Conservation (phyloP, 257 asterid genomes). For the Scutellaria minor region DNA sequence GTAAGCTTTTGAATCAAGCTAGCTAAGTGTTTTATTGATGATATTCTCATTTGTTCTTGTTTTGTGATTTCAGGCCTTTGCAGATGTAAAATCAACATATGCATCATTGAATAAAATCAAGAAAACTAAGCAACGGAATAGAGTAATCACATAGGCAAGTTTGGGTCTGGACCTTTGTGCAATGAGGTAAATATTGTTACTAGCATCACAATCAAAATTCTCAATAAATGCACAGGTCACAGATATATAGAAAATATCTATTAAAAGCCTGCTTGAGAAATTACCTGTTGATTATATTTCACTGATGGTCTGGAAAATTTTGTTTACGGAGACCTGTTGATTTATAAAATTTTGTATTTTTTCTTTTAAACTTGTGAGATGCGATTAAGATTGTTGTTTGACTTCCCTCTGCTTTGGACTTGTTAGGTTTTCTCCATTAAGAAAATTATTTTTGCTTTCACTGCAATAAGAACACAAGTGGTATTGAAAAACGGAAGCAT, state of each 20-base stretch:
- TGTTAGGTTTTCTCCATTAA: background rate
- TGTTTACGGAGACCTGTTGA: background rate
- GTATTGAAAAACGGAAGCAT: background rate
- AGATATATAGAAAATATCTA: background rate
- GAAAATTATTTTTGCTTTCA: background rate
- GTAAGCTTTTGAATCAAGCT: constrained; percentile 51
- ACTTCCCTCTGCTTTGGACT: background rate
- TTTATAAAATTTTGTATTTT: background rate
- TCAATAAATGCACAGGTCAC: background rate
- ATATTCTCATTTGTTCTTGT: constrained; percentile 23
- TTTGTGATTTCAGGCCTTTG: constrained; percentile 62
- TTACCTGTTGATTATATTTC: background rate
- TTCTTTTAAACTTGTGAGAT: background rate
- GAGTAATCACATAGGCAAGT: constrained; percentile 55
- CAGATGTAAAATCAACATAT: constrained; percentile 56
- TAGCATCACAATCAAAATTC: background rate
- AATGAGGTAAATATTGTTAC: constrained; percentile 51
- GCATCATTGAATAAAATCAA: constrained; percentile 42
- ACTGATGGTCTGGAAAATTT: background rate
- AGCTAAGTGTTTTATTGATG: constrained; percentile 11
- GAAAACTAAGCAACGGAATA: constrained; percentile 51
- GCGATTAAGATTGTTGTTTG: background rate
- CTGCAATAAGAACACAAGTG: background rate
- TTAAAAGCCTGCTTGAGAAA: background rate
- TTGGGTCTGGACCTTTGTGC: constrained; percentile 70